phyloP scores from a whole-genome alignment of 2,329 filamentous ascomycete genomes.

The Arachnopeziza araneosa region DNA sequence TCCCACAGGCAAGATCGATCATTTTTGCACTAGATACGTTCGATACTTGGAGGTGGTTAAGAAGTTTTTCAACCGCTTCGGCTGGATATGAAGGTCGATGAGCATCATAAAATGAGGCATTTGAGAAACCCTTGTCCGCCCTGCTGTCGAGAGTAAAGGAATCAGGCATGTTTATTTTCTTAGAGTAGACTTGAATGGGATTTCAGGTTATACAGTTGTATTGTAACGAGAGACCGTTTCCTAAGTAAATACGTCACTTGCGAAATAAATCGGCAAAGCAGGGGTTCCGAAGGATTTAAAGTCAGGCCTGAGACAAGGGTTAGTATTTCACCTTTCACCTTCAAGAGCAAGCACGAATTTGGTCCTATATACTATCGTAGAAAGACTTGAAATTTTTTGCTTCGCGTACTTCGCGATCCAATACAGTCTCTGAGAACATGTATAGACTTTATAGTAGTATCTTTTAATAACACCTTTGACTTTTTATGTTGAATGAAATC shows the following conservation, averaged over 20 bases:
- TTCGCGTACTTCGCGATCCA: too few species aligned
- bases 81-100: conserved; percentile 63
- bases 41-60: conserved; percentile 48
- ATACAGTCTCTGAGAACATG: too few species aligned
- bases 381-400: too few species aligned
- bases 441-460: too few species aligned
- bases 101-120: conserved; percentile 59
- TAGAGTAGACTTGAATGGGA: background rate
- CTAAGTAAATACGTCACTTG: background rate
- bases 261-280: background rate
- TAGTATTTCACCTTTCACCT: too few species aligned
- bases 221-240: background rate
- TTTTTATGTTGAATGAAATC: too few species aligned
- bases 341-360: too few species aligned
- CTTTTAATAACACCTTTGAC: too few species aligned
- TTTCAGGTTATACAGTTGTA: background rate
- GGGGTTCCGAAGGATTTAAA: too few species aligned
- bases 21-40: conserved; percentile 43
- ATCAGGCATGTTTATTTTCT: conserved; percentile 3
- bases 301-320: too few species aligned
- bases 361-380: too few species aligned
- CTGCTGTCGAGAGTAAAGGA: conserved; percentile 16
- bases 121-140: conserved; percentile 49
- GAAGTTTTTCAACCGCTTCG: conserved; percentile 51
- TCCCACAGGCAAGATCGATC: conserved; percentile 62